Base-by-base conservation (phyloP, 805 yeast genomes). In the Sugiyamaella chiloensis region DNA sequence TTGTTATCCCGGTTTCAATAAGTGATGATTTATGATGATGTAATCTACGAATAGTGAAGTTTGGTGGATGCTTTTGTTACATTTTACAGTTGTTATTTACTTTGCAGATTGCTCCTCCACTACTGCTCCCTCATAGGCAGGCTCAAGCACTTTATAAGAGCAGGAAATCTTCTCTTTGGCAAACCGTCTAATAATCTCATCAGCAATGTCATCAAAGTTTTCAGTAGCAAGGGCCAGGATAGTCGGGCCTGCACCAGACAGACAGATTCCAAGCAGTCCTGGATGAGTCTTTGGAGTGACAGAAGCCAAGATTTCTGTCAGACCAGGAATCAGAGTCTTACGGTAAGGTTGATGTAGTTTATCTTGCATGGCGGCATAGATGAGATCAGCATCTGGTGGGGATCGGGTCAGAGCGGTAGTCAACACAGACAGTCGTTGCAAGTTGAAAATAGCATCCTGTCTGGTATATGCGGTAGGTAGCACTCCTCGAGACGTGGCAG, bases 211-310 rank as follows among this genome's bases (percentile, higher is more conserved):
- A 5, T 89, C 96, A 58, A 81, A 93, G 65, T 87, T 86, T 16
- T 79, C 83, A 3, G 96, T 89, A 3, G 99, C 98, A 53, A 93
- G 75, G 35, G 96, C 95, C 54, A 93, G 72, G 48, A 93, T 90
- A 5, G 99, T 93, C 48, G 99, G 99, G 6, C 99, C 99, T 5
- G 99, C 99, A 45, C 99, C 99, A 23, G 96, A 85, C 50, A 93
- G 74, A 65, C 99, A 93, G 58, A 93, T 87, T 44, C 99, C 99
- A 50, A 93, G 74, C 41, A 90, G 74, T 2, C 97, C 97, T 1
- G 84, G 83, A 63, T 87, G 86, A 4, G 86, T 73, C 39, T 78
- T 74, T 36, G 98, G 96, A 0, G 95, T 87, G 44, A 93, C 83
- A 11, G 85, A 75, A 5, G 80, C 72, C 57, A 93, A 74, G 42